These are phyloP conservation scores for Aureobasidium mangrovei DNA, from an alignment of 2,329 filamentous ascomycete genomes.

Conservation along the genomic window DNA sequence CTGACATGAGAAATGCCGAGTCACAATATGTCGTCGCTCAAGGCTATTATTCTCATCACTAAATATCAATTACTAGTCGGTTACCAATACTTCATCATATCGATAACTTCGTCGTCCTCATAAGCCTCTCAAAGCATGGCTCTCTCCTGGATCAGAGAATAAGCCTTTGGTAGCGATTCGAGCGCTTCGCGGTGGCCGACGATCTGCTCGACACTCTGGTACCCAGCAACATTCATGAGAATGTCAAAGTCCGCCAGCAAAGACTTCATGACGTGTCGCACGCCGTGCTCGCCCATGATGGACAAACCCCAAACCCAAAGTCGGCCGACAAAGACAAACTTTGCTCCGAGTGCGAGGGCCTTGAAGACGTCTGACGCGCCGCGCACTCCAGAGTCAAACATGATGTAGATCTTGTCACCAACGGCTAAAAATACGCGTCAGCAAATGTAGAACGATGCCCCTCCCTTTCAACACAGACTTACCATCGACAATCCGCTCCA, in stretches of 20 bases:
- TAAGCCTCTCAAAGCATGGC: constrained; percentile 3
- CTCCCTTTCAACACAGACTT: constrained; percentile 17
- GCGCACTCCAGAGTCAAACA: constrained; percentile 53
- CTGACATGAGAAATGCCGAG: no score
- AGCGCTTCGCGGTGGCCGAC: constrained; percentile 5
- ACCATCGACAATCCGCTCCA: constrained; percentile 50
- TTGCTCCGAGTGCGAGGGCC: constrained; percentile 52
- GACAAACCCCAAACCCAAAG: constrained; percentile 53
- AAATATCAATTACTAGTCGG: no score
- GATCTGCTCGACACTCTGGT: constrained; percentile 45
- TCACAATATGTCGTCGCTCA: no score
- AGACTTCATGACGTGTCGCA: constrained; percentile 53
- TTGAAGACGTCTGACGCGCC: constrained; percentile 52
- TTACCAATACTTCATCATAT: background rate
- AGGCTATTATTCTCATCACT: no score
- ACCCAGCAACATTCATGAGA: constrained; percentile 51
- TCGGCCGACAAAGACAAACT: constrained; percentile 53
- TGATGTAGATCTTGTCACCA: constrained; percentile 44
- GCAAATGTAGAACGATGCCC: background rate
- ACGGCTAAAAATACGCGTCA: constrained; percentile 29
- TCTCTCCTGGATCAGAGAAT: constrained; percentile 2
- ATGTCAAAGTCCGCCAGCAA: constrained; percentile 55
- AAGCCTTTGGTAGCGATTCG: constrained; percentile 3
- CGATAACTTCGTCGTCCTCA: background rate
- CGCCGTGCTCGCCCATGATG: constrained; percentile 52